Evolutionary conservation across 1,284 basidiomycete species (phyloP).

Genomic region (Sporisorium exsertum): DNA sequence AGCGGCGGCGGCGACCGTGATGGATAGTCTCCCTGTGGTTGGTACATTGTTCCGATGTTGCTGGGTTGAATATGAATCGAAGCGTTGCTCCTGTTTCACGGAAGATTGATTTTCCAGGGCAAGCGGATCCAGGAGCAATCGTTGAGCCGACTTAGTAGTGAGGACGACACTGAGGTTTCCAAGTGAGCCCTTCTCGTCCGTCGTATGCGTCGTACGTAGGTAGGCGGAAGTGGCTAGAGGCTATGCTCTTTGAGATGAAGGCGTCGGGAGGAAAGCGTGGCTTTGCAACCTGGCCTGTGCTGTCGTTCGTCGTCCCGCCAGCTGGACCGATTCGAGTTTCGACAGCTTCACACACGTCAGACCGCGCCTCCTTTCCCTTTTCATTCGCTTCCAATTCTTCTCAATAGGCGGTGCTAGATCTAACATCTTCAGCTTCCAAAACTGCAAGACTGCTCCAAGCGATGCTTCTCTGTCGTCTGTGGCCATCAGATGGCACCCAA

Average conservation of each 20-base stretch:
- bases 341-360: constrained; percentile 3
- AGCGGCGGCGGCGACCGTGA: constrained; percentile 62
- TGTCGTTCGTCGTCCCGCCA: constrained; percentile 3
- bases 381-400: not conserved
- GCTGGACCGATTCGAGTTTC: not conserved
- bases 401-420: not conserved
- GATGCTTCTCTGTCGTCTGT: not conserved
- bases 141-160: not conserved
- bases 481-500: too few relatives aligned
- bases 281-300: not conserved
- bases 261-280: not conserved
- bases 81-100: not conserved
- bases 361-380: not conserved
- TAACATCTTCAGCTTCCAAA: not conserved
- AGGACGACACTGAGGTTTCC: not conserved
- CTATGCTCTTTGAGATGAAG: not conserved
- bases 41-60: constrained; percentile 40
- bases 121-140: not conserved
- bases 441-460: too few relatives aligned
- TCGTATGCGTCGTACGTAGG: not conserved
- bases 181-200: not conserved
- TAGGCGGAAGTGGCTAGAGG: not conserved
- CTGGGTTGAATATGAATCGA: not conserved
- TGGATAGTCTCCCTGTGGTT: constrained; percentile 43
- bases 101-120: not conserved